phyloP scores from a whole-genome alignment of 139 green algal genomes.

The Closterium sp. region DNA sequence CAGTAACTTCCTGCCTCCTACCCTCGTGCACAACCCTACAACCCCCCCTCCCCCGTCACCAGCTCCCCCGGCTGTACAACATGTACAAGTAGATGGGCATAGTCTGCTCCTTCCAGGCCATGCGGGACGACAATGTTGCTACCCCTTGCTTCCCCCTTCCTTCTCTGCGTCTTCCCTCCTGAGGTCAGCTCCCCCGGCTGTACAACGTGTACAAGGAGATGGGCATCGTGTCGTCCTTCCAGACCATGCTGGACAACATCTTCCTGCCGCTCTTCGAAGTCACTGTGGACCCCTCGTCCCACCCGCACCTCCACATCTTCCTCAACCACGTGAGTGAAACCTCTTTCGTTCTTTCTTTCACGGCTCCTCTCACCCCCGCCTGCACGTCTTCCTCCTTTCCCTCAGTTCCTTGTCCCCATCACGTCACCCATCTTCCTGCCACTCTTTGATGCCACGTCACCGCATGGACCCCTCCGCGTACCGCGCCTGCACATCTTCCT shows the following conservation, averaged over 20 bases:
- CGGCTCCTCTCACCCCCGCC: too few species aligned
- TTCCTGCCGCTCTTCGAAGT: slow-evolving; percentile 98
- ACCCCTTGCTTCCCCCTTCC: slow-evolving; percentile 51
- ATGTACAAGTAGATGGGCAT: slow-evolving; percentile 85
- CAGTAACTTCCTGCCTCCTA: slow-evolving; percentile 92
- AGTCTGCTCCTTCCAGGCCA: slow-evolving; percentile 65
- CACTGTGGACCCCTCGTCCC: slow-evolving; percentile 84
- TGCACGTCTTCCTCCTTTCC: too few species aligned
- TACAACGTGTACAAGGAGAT: slow-evolving; percentile 96
- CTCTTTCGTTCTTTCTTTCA: too few species aligned
- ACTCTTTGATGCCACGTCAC: slow-evolving; percentile 99
- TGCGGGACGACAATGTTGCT: slow-evolving; percentile 98
- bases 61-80: slow-evolving; percentile 90
- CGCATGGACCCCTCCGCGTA: slow-evolving; percentile 80
- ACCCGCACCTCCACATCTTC: slow-evolving; percentile 98
- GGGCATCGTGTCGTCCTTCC: slow-evolving; percentile 64
- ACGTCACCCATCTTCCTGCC: too few species aligned
- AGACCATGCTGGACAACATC: slow-evolving; percentile 97
- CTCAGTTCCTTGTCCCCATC: too few species aligned
- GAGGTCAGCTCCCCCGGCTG: slow-evolving; percentile 78
- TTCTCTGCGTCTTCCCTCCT: too few species aligned
- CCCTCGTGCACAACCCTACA: too few species aligned
- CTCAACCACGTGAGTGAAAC: slow-evolving; percentile 62
- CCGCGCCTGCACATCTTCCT: slow-evolving; percentile 95
- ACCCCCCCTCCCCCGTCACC: too few species aligned